A percentile compares a stretch with the other conserved stretches of the same genome.
These are phyloP conservation scores for Hydrangea macrophylla DNA, from an alignment of 148 eudicot genomes.

Conservation along the genomic window DNA sequence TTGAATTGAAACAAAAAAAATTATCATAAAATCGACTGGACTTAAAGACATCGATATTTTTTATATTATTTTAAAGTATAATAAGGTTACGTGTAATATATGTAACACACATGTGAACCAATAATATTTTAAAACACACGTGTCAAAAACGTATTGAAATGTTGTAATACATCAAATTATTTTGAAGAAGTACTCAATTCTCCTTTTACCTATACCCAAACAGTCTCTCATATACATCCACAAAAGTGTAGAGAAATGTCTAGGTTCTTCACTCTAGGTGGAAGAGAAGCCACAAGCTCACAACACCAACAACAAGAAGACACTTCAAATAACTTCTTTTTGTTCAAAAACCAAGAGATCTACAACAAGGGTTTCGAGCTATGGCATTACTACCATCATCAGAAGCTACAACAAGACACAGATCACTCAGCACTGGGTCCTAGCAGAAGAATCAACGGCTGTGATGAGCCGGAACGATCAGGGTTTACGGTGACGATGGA, in stretches of 20 bases:
- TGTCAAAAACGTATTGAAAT: too few species aligned
- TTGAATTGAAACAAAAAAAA: too few species aligned
- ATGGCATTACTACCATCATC: slow-evolving; percentile 81
- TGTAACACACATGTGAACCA: too few species aligned
- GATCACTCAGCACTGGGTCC: slow-evolving; percentile 14
- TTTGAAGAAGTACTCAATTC: slow-evolving; percentile 16
- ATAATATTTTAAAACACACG: too few species aligned
- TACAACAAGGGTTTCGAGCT: slow-evolving; percentile 75
- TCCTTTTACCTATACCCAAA: not conserved
- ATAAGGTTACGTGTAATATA: too few species aligned
- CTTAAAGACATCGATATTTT: too few species aligned
- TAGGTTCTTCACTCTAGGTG: slow-evolving; percentile 62
- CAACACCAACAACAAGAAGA: slow-evolving; percentile 20
- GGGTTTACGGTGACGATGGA: slow-evolving; percentile 27
- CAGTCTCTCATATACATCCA: too few species aligned
- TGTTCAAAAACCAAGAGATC: slow-evolving; percentile 56
- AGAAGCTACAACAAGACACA: slow-evolving; percentile 19
- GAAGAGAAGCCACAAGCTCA: slow-evolving; percentile 12
- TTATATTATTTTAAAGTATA: too few species aligned
- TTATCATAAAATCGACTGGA: too few species aligned
- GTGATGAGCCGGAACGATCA: slow-evolving; percentile 1
- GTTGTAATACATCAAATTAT: too few species aligned
- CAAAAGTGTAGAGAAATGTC: slow-evolving; percentile 46
- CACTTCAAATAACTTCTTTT: slow-evolving; percentile 15
- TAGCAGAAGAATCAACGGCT: not conserved